phyloP scores from a whole-genome alignment of 2,329 filamentous ascomycete genomes.

The Stemphylium lycopersici region DNA sequence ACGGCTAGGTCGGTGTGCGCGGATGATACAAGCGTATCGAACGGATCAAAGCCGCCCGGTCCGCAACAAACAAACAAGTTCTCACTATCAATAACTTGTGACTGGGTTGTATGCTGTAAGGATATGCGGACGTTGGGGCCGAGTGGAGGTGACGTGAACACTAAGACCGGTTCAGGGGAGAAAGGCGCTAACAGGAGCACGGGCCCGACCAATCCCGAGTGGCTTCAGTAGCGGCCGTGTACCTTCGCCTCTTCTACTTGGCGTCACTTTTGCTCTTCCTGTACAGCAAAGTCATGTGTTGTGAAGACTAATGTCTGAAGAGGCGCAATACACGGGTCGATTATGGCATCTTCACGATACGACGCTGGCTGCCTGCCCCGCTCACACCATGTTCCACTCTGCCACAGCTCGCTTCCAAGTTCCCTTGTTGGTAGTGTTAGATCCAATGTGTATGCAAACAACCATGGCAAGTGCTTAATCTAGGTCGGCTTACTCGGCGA shows the following conservation, averaged over 20 bases:
- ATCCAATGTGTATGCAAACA: conserved; percentile 15
- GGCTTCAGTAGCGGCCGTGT: conserved; percentile 24
- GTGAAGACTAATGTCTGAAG: conserved; percentile 1
- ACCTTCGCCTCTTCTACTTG: conserved; percentile 10
- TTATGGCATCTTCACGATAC: conserved; percentile 6
- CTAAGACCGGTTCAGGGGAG: conserved; percentile 20
- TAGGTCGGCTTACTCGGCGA: conserved; percentile 9
- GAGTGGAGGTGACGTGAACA: conserved; percentile 21
- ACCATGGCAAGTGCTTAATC: conserved; percentile 19
- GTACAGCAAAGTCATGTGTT: neutral
- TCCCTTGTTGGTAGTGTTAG: conserved; percentile 14
- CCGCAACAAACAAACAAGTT: conserved; percentile 6
- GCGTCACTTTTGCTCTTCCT: conserved; percentile 9
- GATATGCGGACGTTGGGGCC: conserved; percentile 20
- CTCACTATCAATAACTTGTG: conserved; percentile 4
- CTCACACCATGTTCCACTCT: conserved; percentile 17
- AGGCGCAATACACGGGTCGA: conserved; percentile 22
- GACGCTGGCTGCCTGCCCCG: conserved; percentile 24
- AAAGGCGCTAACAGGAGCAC: conserved; percentile 17
- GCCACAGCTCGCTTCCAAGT: conserved; percentile 25
- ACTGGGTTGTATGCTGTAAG: conserved; percentile 12
- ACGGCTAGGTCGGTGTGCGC: conserved; percentile 7
- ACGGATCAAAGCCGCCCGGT: neutral
- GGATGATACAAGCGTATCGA: conserved; percentile 13
- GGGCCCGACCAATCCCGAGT: conserved; percentile 16